Conservation (phyloP, 83 land plant species). For the Picea abies region DNA sequence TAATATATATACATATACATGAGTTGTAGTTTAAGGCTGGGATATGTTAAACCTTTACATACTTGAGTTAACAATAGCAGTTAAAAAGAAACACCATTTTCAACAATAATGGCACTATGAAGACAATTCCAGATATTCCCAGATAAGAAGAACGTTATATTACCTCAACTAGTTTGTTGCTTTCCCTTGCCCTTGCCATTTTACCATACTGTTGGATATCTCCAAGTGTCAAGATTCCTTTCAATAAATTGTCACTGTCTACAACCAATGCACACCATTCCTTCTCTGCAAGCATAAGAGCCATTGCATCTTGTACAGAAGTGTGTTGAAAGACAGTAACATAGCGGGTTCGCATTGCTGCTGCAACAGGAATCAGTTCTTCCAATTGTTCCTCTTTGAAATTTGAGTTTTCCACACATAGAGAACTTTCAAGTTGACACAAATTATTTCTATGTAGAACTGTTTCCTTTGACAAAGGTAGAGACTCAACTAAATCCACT, state of each 20-base stretch:
- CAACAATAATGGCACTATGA: background rate
- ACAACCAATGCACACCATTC: slow-evolving; percentile 84
- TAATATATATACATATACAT: background rate
- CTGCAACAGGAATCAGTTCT: slow-evolving; percentile 64
- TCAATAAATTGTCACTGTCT: slow-evolving; percentile 38
- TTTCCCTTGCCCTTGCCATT: slow-evolving; percentile 16
- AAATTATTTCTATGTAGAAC: slow-evolving; percentile 31
- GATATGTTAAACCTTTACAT: background rate
- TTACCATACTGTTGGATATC: slow-evolving; percentile 76
- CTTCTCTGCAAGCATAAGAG: slow-evolving; percentile 73
- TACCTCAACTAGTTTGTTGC: slow-evolving; percentile 38
- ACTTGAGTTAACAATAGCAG: background rate
- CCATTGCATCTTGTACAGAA: slow-evolving; percentile 57
- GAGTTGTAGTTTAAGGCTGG: too few species aligned
- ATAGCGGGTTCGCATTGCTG: slow-evolving; percentile 81
- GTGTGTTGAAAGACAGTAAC: slow-evolving; percentile 48
- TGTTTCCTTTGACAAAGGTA: background rate
- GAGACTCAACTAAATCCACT: background rate
- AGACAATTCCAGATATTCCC: background rate
- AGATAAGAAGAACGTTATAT: background rate
- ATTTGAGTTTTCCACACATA: slow-evolving; percentile 62
- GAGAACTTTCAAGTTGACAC: slow-evolving; percentile 81
- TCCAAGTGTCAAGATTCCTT: slow-evolving; percentile 71
- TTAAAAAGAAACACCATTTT: background rate
- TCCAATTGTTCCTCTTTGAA: slow-evolving; percentile 31